A percentile compares a stretch with the other conserved stretches of the same genome.
Evolutionary conservation across 2,329 filamentous ascomycete species (phyloP).

Genomic region (Samsoniella hepiali): DNA sequence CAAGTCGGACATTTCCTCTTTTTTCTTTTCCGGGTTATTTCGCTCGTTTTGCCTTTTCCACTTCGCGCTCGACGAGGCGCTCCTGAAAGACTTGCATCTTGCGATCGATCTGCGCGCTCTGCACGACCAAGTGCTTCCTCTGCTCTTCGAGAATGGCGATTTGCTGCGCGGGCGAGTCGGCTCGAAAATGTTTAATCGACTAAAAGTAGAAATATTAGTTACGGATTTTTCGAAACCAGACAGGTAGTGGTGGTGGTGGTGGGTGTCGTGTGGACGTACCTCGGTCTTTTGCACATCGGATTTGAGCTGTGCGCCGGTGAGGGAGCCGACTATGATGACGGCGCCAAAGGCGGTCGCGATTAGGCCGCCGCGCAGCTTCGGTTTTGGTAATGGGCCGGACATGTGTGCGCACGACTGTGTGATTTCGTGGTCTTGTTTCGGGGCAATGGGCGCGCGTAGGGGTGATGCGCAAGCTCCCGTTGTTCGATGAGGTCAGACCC

Average conservation of each 20-base stretch:
- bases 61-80: conserved; percentile 38
- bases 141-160: conserved; percentile 44
- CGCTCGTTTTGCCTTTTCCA: conserved; percentile 13
- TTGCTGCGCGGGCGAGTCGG: conserved; percentile 41
- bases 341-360: conserved; percentile 45
- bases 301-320: conserved; percentile 50
- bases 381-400: conserved; percentile 23
- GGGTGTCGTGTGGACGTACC: conserved; percentile 28
- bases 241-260: background rate
- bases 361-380: conserved; percentile 34
- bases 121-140: conserved; percentile 36
- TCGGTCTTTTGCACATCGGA: conserved; percentile 45
- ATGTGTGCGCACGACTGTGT: conserved; percentile 15
- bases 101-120: conserved; percentile 39
- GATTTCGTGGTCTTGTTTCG: background rate
- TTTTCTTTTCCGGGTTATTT: background rate
- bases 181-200: conserved; percentile 37
- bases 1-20: no score
- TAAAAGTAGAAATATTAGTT: conserved; percentile 8
- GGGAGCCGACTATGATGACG: conserved; percentile 44
- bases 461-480: no score
- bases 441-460: no score
- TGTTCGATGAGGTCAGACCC: no score
- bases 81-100: conserved; percentile 41
- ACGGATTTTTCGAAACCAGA: background rate